Evolutionary conservation across 208 protist species (phyloP).

Genomic region (Kentomonas sorsogonicus): DNA sequence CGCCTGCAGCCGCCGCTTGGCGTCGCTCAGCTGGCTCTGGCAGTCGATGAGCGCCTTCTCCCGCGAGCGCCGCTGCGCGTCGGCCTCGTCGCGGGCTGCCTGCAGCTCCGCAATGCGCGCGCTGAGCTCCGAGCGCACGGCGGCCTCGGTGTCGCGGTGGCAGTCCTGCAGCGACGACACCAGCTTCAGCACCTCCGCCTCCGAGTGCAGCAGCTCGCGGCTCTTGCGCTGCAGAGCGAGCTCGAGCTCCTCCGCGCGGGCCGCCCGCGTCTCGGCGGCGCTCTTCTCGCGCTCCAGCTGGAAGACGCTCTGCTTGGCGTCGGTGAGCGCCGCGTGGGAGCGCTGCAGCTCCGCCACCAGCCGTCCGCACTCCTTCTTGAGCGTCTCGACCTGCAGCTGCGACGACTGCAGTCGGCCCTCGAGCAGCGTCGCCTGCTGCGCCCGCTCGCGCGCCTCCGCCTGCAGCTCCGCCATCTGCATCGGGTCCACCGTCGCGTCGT

Average conservation of each 20-base stretch:
- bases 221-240: conserved; percentile 42
- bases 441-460: conserved; percentile 41
- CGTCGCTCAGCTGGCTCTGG: conserved; percentile 48
- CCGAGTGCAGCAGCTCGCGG: conserved; percentile 44
- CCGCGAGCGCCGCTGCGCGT: conserved; percentile 43
- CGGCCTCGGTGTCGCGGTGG: conserved; percentile 72
- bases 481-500: conserved; percentile 21
- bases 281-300: conserved; percentile 57
- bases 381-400: conserved; percentile 58
- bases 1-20: conserved; percentile 31
- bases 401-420: conserved; percentile 53
- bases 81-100: conserved; percentile 62
- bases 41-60: conserved; percentile 46
- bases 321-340: conserved; percentile 29
- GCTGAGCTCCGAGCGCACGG: conserved; percentile 65
- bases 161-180: conserved; percentile 61
- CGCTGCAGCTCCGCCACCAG: conserved; percentile 62
- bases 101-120: conserved; percentile 63
- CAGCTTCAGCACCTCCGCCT: conserved; percentile 64
- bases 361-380: conserved; percentile 62
- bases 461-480: conserved; percentile 38
- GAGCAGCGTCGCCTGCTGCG: conserved; percentile 49
- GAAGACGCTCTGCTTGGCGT: conserved; percentile 52
- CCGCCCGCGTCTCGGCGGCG: conserved; percentile 38
- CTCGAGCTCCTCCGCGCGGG: conserved; percentile 54